A percentile compares a stretch with the other conserved stretches of the same genome.
Conservation (phyloP, 2,329 filamentous ascomycete species). For the Phaeosphaeriaceae sp. region DNA sequence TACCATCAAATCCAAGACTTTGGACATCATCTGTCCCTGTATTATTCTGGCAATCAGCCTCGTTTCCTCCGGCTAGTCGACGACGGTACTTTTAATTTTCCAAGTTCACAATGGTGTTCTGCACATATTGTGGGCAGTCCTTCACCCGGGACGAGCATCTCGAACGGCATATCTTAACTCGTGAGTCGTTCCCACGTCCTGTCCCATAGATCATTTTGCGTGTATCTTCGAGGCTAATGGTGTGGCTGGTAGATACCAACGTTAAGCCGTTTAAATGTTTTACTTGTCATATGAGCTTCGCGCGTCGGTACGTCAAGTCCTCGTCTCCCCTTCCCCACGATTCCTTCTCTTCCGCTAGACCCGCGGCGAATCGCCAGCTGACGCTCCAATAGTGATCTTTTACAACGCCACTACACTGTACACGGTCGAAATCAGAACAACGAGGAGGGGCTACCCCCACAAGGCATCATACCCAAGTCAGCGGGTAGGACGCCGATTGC, state of each 20-base stretch:
- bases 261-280: conserved; percentile 65
- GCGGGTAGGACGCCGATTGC: conserved; percentile 61
- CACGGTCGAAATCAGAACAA: conserved; percentile 60
- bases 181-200: conserved; percentile 43
- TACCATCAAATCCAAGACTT: conserved; percentile 14
- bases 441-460: conserved; percentile 56
- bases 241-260: conserved; percentile 54
- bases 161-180: conserved; percentile 61
- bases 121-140: conserved; percentile 62
- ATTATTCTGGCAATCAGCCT: background rate
- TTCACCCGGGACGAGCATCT: conserved; percentile 63
- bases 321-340: background rate
- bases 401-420: conserved; percentile 61
- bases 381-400: conserved; percentile 53
- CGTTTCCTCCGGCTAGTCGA: background rate
- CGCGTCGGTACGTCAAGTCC: conserved; percentile 53
- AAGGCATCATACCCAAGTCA: conserved; percentile 61
- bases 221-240: background rate
- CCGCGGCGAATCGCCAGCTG: conserved; percentile 13
- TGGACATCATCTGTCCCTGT: background rate
- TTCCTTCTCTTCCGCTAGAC: background rate
- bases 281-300: conserved; percentile 64
- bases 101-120: conserved; percentile 57
- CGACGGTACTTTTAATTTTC: background rate
- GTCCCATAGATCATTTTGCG: background rate